phyloP scores from a whole-genome alignment of 805 yeast species.

The Zygosaccharomyces rouxii region DNA sequence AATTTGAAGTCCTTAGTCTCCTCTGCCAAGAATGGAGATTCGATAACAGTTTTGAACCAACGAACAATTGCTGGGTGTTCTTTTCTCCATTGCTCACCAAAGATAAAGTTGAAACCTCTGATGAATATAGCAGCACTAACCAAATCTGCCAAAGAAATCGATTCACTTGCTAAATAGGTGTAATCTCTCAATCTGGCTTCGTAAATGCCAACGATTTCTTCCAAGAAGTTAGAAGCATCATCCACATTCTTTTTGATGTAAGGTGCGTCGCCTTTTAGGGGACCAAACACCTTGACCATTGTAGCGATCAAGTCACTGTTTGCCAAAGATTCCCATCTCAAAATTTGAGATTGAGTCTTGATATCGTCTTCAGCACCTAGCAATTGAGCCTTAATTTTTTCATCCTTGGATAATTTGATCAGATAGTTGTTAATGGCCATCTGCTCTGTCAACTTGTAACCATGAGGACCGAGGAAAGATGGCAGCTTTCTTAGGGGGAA shows the following conservation, averaged over 20 bases:
- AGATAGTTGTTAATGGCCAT: constrained; percentile 59
- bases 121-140: constrained; percentile 20
- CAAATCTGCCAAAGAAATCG: constrained; percentile 41
- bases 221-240: constrained; percentile 38
- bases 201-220: constrained; percentile 39
- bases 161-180: constrained; percentile 76
- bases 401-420: constrained; percentile 35
- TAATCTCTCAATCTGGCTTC: constrained; percentile 56
- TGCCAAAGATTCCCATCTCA: constrained; percentile 74
- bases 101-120: constrained; percentile 43
- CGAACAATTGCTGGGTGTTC: constrained; percentile 60
- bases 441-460: constrained; percentile 65
- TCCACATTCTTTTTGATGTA: constrained; percentile 75
- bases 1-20: constrained; percentile 50
- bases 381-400: constrained; percentile 40
- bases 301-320: constrained; percentile 60
- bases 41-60: constrained; percentile 62
- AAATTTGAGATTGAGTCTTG: constrained; percentile 45
- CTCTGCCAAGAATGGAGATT: constrained; percentile 45
- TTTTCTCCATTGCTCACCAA: constrained; percentile 62
- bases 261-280: constrained; percentile 62
- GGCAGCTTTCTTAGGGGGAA: constrained; percentile 70
- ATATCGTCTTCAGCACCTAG: constrained; percentile 44
- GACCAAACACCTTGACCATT: constrained; percentile 48
- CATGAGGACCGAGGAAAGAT: constrained; percentile 65